A percentile compares a stretch with the other conserved stretches of the same genome.
phyloP scores from a whole-genome alignment of 2,329 filamentous ascomycete species.

The Madurella mycetomatis region DNA sequence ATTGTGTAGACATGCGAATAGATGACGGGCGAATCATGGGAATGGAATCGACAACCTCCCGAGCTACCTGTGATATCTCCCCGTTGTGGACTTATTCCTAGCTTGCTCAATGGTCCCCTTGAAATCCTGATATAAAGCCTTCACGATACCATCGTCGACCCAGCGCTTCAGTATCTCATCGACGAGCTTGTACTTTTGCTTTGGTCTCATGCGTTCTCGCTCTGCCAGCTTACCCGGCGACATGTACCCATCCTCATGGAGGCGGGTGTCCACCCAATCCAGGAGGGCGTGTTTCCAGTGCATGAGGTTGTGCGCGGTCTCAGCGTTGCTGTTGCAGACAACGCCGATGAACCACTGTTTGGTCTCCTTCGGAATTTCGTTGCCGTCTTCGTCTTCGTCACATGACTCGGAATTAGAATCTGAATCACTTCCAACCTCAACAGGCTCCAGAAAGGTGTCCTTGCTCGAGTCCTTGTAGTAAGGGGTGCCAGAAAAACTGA shows the following conservation, averaged over 20 bases:
- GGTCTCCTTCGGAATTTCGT: conserved; percentile 31
- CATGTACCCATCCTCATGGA: conserved; percentile 56
- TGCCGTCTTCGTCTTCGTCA: conserved; percentile 36
- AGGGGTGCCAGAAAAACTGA: conserved; percentile 60
- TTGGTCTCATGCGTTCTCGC: conserved; percentile 57
- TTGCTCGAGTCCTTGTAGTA: conserved; percentile 53
- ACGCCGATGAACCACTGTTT: conserved; percentile 40
- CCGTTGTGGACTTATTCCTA: conserved; percentile 40
- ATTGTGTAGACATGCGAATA: too few relatives aligned
- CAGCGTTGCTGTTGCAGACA: conserved; percentile 49
- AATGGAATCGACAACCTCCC: background rate
- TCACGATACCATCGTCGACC: conserved; percentile 55
- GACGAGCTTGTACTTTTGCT: conserved; percentile 56
- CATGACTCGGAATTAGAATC: conserved; percentile 8
- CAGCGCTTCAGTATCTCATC: conserved; percentile 62
- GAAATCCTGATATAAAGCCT: conserved; percentile 61
- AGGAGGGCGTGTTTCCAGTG: conserved; percentile 77
- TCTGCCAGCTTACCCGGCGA: conserved; percentile 51
- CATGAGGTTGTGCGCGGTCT: conserved; percentile 64
- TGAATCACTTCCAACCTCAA: conserved; percentile 38
- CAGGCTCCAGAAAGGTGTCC: conserved; percentile 49
- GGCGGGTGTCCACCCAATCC: conserved; percentile 61
- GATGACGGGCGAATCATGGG: too few relatives aligned
- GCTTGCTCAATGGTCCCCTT: conserved; percentile 57
- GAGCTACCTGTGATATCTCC: conserved; percentile 8